Evolutionary conservation across 1,139 yeast species (phyloP).

Genomic region (Yamadazyma taylorii): DNA sequence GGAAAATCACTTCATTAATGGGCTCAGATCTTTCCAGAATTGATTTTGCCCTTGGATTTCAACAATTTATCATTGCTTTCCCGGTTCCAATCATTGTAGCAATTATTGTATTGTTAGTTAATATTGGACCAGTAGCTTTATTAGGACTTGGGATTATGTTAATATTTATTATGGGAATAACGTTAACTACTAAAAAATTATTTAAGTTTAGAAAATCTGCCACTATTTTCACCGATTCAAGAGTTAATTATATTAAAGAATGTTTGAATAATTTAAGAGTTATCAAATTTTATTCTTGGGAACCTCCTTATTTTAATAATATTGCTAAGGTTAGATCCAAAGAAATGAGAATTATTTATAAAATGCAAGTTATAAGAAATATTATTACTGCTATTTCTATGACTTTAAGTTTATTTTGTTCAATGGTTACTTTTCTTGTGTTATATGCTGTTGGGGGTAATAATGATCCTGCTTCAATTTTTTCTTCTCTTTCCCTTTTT

Average conservation of each 20-base stretch:
- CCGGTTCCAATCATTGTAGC: slow-evolving; percentile 35
- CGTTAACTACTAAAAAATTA: slow-evolving; percentile 24
- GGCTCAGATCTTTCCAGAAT: slow-evolving; percentile 40
- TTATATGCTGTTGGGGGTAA: slow-evolving; percentile 50
- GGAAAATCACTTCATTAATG: slow-evolving; percentile 61
- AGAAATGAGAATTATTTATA: slow-evolving; percentile 52
- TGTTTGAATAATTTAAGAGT: slow-evolving; percentile 36
- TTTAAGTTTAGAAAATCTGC: slow-evolving; percentile 30
- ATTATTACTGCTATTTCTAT: slow-evolving; percentile 57
- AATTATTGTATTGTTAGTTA: slow-evolving; percentile 31
- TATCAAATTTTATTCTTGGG: slow-evolving; percentile 62
- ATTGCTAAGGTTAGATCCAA: slow-evolving; percentile 45
- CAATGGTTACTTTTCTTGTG: slow-evolving; percentile 73
- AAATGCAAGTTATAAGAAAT: slow-evolving; percentile 58
- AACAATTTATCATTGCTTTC: slow-evolving; percentile 29
- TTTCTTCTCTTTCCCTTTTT: slow-evolving; percentile 77
- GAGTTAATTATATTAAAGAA: slow-evolving; percentile 38
- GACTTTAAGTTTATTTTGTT: slow-evolving; percentile 64
- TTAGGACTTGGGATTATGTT: slow-evolving; percentile 35
- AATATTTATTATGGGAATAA: slow-evolving; percentile 26
- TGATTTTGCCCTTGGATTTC: slow-evolving; percentile 38
- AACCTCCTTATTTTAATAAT: slow-evolving; percentile 51
- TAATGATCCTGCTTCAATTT: slow-evolving; percentile 68
- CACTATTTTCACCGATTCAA: slow-evolving; percentile 32
- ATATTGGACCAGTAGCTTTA: slow-evolving; percentile 36